Evolutionary conservation across 106 monocot species (phyloP), one percentile per base, ranked within the genome.

Genomic region (Phalaenopsis equestris): DNA sequence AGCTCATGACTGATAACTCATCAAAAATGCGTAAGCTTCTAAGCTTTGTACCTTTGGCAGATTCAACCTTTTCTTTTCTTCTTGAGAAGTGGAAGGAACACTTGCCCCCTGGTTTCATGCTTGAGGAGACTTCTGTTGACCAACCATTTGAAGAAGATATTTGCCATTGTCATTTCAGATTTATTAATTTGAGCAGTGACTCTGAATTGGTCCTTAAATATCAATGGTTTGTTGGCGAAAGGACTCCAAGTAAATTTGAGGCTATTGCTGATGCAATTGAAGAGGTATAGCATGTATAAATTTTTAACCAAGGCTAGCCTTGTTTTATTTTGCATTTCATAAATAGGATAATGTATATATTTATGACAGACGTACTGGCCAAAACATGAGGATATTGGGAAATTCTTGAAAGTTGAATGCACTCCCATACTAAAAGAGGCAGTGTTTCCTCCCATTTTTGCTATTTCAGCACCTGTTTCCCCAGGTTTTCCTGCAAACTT

Each of bases 131-230:
- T 39, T 92, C 74, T 55, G 77, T 99, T 84, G 94, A 99, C 77
- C 89, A 78, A 8, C 98, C 98, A 80, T 94, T 94, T 84, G 98
- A 94, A 91, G 92, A 85, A 83, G 98, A 99, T 85, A 83, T 83
- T 70, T 99, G 98, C 79, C 88, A n/a, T 78, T 99, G 94, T 81
- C 90, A 91, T 78, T 94, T 99, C 81, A 86, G 56, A 56, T 91
- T 99, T 82, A 75, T 55, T 42, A 91, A 86, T 82, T 4, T 67
- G n/a, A 87, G 78, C 58, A 80, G 79, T 73, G 92, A 88, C 21
- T 73, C 82, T 78, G 88, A 87, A 38, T 81, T 99, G 58, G 81
- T 79, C 38, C 91, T 93, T 67, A 92, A 83, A 83, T 93, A 99
- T 78, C 92, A 94, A 56, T 99, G 98, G 98, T 88, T 89, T 86